A percentile compares a stretch with the other conserved stretches of the same genome.
phyloP scores from a whole-genome alignment of 148 eudicot species.

The Hydrangea macrophylla region DNA sequence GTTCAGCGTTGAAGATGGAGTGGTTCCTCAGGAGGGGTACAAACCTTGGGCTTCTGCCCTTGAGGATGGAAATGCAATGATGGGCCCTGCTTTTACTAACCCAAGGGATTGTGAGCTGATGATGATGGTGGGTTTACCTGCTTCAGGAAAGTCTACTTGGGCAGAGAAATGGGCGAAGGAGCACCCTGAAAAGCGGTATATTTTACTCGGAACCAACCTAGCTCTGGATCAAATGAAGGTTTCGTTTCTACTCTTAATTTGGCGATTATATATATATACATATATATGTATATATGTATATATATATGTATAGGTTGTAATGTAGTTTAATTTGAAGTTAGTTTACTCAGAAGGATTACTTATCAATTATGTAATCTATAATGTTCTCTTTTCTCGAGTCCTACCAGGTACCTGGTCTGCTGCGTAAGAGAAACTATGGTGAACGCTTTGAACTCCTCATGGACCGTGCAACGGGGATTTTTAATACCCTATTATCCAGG shows the following conservation, averaged over 20 bases:
- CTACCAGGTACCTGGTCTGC: conserved; percentile 55
- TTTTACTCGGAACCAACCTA: conserved; percentile 64
- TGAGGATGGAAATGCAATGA: conserved; percentile 38
- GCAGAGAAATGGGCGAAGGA: conserved; percentile 58
- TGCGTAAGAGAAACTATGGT: conserved; percentile 45
- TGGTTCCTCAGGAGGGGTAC: conserved; percentile 51
- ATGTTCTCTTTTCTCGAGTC: neutral
- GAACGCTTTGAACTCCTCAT: conserved; percentile 56
- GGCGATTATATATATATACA: too few species aligned
- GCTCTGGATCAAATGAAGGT: conserved; percentile 79
- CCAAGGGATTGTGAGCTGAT: conserved; percentile 40
- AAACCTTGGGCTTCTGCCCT: conserved; percentile 61
- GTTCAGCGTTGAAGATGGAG: conserved; percentile 57
- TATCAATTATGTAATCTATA: neutral
- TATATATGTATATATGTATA: too few species aligned
- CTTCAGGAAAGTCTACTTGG: conserved; percentile 77
- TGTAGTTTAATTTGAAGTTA: too few species aligned
- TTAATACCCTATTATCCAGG: conserved; percentile 55
- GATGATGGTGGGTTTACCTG: conserved; percentile 76
- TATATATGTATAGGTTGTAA: too few species aligned
- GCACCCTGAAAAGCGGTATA: conserved; percentile 62
- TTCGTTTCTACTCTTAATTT: neutral
- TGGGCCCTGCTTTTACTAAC: conserved; percentile 47
- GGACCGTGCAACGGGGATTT: conserved; percentile 54
- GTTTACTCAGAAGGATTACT: neutral